These are phyloP conservation scores for Clavispora fructus DNA, from an alignment of 805 yeast genomes.

Conservation along the genomic window DNA sequence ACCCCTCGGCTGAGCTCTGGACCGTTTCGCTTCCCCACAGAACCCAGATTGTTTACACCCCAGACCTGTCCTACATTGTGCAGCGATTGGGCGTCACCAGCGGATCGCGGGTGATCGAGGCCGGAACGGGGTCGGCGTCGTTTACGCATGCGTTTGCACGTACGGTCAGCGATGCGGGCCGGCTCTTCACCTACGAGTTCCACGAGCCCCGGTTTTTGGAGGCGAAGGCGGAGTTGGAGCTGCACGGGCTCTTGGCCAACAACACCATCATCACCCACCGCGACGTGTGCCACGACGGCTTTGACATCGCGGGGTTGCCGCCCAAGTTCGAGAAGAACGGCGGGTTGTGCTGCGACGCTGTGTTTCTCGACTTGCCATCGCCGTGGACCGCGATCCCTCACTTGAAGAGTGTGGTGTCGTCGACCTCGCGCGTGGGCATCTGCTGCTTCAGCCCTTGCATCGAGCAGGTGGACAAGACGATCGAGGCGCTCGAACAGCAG, in stretches of 20 bases:
- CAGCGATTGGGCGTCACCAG: constrained; percentile 73
- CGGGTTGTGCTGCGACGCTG: constrained; percentile 57
- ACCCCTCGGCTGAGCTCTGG: constrained; percentile 96
- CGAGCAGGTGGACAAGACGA: constrained; percentile 89
- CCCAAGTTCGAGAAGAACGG: constrained; percentile 16
- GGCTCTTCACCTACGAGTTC: constrained; percentile 81
- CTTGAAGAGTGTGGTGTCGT: constrained; percentile 53
- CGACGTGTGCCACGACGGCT: constrained; percentile 89
- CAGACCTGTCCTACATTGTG: constrained; percentile 86
- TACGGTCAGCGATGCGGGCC: constrained; percentile 57
- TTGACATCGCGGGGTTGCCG: constrained; percentile 43
- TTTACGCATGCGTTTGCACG: constrained; percentile 91
- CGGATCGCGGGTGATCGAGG: constrained; percentile 82
- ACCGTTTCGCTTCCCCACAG: constrained; percentile 92
- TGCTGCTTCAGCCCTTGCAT: constrained; percentile 98
- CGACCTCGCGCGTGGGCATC: constrained; percentile 52
- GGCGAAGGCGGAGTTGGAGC: constrained; percentile 70
- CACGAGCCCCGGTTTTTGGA: constrained; percentile 79
- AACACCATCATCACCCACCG: constrained; percentile 75
- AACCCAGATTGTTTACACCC: constrained; percentile 95
- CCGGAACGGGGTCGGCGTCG: constrained; percentile 97
- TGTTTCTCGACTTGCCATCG: constrained; percentile 89
- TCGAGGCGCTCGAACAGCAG: constrained; percentile 61
- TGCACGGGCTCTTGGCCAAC: constrained; percentile 53
- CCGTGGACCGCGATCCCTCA: constrained; percentile 95